Evolutionary conservation across 176 grass and related monocot species (phyloP), one percentile per base, ranked within the genome.

Genomic region (Miscanthus lutarioriparius): DNA sequence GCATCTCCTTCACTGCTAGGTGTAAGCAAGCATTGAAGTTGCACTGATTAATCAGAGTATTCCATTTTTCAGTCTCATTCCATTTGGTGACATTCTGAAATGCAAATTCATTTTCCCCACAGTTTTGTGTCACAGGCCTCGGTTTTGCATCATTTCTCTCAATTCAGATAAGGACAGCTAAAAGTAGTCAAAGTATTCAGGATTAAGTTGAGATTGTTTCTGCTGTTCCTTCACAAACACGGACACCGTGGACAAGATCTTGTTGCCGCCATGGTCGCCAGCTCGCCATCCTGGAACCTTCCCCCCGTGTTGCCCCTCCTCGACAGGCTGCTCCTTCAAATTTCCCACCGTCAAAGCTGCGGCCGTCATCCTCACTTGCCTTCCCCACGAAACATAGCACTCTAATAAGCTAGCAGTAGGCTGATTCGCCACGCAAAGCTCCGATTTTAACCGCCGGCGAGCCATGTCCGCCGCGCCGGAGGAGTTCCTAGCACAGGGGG

Each of bases 391-490:
- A 59, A 59, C 58, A 26, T 62, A 3, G n/a, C 58, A 12, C 58
- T 4, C n/a, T 23, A n/a, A 7, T n/a, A 59, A n/a, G 54, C 54
- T 9, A n/a, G 56, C 56, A 59, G 56, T 22, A 59, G 56, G 56
- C 56, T 59, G 56, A 23, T 59, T 59, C 22, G 2, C 8, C 58
- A 62, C 58, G 22, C n/a, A 62, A 62, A 62, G 58, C 58, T 62
- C 58, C 4, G n/a, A 12, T 26, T 62, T 62, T 62, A 9, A 62
- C 58, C 58, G n/a, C 58, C 58, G 58, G 58, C 58, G 58, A 62
- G 58, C 58, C 44, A 74, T 74, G 72, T 49, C 72, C 26, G 44
- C 72, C 72, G 47, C 72, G 72, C 72, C 72, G 44, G 72, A 74
- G 25, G 72, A 48, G 14, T 73, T 73, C 70, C 41, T 73, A 3